Evolutionary conservation across 176 grass and related monocot species (phyloP).

Genomic region (Bonia amplexicaulis): DNA sequence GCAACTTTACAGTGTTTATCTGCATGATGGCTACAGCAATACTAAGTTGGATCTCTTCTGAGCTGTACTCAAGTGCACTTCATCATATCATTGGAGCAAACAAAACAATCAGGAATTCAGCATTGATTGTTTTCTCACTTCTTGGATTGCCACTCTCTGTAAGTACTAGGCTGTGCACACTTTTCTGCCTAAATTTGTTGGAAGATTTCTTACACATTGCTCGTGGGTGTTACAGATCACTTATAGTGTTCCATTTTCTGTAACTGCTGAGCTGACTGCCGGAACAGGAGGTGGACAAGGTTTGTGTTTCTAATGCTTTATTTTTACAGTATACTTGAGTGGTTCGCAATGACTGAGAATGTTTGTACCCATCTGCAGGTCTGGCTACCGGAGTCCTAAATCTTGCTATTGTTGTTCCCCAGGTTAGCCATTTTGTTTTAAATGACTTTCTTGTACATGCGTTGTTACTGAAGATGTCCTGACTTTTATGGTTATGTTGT

Average conservation of each 20-base stretch:
- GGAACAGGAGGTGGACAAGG: slow-evolving; percentile 94
- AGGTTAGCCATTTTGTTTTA: slow-evolving; percentile 35
- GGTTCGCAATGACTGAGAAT: neutral
- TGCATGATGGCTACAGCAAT: slow-evolving; percentile 87
- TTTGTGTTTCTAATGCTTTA: slow-evolving; percentile 26
- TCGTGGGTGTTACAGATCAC: slow-evolving; percentile 56
- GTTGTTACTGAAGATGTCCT: neutral
- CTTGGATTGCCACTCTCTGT: slow-evolving; percentile 92
- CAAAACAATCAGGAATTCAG: slow-evolving; percentile 49
- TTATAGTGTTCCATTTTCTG: slow-evolving; percentile 89
- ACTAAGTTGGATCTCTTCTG: slow-evolving; percentile 65
- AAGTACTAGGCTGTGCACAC: slow-evolving; percentile 17
- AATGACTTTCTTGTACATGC: neutral
- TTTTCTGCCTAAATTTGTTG: neutral
- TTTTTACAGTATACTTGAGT: neutral
- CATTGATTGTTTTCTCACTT: slow-evolving; percentile 80
- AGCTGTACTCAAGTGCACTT: slow-evolving; percentile 47
- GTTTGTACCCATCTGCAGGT: slow-evolving; percentile 46
- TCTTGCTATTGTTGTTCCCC: slow-evolving; percentile 86
- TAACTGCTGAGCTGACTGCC: slow-evolving; percentile 85
- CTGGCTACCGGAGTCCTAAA: slow-evolving; percentile 95
- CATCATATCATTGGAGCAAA: slow-evolving; percentile 78
- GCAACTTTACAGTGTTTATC: slow-evolving; percentile 89
- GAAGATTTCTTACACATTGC: slow-evolving; percentile 17
- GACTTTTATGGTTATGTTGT: neutral